Conservation (phyloP, 371 early-diverging fungal genomes). For the Rhizopus delemar region DNA sequence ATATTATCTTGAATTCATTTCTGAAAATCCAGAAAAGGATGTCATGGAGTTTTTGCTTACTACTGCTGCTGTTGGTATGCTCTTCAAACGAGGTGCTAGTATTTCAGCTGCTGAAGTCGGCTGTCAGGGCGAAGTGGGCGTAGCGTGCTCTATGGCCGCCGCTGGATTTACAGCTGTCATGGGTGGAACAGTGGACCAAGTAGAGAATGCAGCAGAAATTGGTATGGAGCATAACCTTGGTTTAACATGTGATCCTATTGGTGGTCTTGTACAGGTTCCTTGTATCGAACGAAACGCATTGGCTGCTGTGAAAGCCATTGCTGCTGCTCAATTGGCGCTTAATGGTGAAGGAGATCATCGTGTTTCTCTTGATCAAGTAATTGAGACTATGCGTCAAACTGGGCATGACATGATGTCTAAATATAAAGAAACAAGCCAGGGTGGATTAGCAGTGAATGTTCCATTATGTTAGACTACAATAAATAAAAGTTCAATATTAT, state of each 20-base stretch:
- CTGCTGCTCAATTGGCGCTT: conserved; percentile 92
- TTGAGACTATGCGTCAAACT: conserved; percentile 96
- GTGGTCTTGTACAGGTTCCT: conserved; percentile 94
- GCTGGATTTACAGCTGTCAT: conserved; percentile 94
- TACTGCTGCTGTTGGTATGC: conserved; percentile 93
- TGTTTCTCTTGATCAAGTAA: conserved; percentile 92
- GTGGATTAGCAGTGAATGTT: conserved; percentile 90
- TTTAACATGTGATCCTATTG: conserved; percentile 92
- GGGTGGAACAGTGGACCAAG: conserved; percentile 89
- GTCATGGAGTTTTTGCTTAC: conserved; percentile 91
- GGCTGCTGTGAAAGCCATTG: conserved; percentile 94
- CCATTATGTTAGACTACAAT: conserved; percentile 68
- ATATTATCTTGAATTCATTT: conserved; percentile 92
- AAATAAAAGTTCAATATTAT: too few relatives aligned
- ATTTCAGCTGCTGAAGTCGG: conserved; percentile 96
- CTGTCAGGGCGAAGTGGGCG: conserved; percentile 89
- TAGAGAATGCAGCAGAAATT: conserved; percentile 96
- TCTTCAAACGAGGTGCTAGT: conserved; percentile 93
- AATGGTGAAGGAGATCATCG: conserved; percentile 89
- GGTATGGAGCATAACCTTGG: conserved; percentile 97
- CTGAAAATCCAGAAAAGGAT: conserved; percentile 83
- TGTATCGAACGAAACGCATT: conserved; percentile 95
- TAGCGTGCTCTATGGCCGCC: conserved; percentile 95
- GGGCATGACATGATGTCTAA: conserved; percentile 91
- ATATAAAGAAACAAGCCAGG: conserved; percentile 95